phyloP scores from a whole-genome alignment of 2,329 filamentous ascomycete species.

The Parasarocladium wereldwijsianum region DNA sequence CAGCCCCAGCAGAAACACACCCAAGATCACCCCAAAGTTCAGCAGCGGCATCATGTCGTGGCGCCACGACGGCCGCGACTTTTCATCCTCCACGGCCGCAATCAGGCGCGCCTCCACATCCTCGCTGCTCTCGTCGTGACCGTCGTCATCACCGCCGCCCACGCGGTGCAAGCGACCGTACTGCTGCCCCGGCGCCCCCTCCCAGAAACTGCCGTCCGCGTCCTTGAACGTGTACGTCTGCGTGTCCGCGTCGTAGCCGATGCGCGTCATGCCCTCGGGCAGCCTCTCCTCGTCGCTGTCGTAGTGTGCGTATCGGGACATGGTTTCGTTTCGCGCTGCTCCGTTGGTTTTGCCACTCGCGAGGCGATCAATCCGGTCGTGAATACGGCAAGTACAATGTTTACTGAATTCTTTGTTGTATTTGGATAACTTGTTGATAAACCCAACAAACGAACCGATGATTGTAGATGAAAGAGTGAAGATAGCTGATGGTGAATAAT shows the following conservation, averaged over 20 bases:
- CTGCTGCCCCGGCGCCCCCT: conserved; percentile 31
- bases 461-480: too few species aligned
- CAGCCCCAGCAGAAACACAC: conserved; percentile 33
- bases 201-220: conserved; percentile 30
- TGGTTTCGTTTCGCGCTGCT: too few species aligned
- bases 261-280: conserved; percentile 36
- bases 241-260: conserved; percentile 41
- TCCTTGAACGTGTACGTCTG: conserved; percentile 38
- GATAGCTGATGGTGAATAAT: too few species aligned
- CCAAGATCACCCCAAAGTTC: conserved; percentile 40
- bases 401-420: too few species aligned
- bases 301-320: conserved; percentile 27
- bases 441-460: too few species aligned
- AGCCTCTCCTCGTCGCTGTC: conserved; percentile 36
- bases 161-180: conserved; percentile 32
- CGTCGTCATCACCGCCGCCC: conserved; percentile 13
- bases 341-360: too few species aligned
- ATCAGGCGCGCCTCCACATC: conserved; percentile 18
- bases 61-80: conserved; percentile 27
- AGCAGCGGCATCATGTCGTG: conserved; percentile 38
- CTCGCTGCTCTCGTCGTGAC: conserved; percentile 8
- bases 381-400: too few species aligned
- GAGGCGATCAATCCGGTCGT: too few species aligned
- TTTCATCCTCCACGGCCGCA: conserved; percentile 5
- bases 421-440: too few species aligned